phyloP scores from a whole-genome alignment of 2,329 filamentous ascomycete species.

The Fusarium miscanthi region DNA sequence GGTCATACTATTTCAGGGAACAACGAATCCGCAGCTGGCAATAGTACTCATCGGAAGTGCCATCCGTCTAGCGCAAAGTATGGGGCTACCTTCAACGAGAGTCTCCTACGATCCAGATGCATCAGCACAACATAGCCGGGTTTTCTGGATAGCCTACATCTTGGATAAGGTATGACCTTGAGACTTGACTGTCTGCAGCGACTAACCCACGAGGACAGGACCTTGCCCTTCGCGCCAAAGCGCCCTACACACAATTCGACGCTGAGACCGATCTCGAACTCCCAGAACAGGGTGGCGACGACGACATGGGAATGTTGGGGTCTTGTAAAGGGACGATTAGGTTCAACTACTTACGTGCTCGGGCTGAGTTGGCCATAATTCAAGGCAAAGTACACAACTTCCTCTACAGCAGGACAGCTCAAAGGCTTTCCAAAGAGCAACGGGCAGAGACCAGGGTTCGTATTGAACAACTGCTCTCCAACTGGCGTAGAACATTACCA shows the following conservation, averaged over 20 bases:
- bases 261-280: background rate
- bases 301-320: background rate
- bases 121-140: background rate
- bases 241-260: background rate
- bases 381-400: background rate
- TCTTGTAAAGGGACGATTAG: background rate
- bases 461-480: background rate
- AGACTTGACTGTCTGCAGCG: fast-evolving
- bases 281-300: background rate
- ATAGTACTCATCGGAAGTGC: background rate
- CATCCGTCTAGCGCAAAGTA: background rate
- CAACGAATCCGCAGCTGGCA: background rate
- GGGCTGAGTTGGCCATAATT: background rate
- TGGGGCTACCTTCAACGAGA: background rate
- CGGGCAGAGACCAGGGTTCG: background rate
- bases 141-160: background rate
- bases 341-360: background rate
- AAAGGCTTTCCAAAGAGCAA: background rate
- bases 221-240: background rate
- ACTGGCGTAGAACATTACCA: fast-evolving
- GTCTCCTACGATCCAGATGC: background rate
- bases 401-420: background rate
- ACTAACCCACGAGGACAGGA: background rate
- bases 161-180: background rate
- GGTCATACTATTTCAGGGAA: background rate